Conservation (phyloP, 192 early-diverging fungal species). For the Thamnidium elegans region DNA sequence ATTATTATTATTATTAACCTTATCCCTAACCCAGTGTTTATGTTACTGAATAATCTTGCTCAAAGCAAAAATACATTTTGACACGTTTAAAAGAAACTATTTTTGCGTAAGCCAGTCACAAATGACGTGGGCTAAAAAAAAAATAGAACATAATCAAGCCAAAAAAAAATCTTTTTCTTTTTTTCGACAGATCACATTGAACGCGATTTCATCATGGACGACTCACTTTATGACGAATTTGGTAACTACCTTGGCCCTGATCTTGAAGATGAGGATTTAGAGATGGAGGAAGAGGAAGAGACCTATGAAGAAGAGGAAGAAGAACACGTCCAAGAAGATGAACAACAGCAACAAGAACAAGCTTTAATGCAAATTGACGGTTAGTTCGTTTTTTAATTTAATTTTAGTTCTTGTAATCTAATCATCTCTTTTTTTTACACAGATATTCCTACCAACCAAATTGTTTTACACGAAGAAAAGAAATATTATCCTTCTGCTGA, state of each 20-base stretch:
- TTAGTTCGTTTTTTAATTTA: constrained; percentile 28
- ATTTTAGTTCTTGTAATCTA: neutral
- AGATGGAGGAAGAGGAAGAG: constrained; percentile 51
- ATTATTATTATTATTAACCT: too few species aligned
- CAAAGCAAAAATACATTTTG: too few species aligned
- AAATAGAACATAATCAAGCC: too few species aligned
- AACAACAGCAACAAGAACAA: constrained; percentile 22
- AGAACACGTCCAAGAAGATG: constrained; percentile 35
- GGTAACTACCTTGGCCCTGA: constrained; percentile 99
- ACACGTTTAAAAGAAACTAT: too few species aligned
- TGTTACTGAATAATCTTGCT: too few species aligned
- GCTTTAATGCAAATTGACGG: constrained; percentile 66
- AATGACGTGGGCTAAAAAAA: too few species aligned
- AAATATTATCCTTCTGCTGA: constrained; percentile 97
- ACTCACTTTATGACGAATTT: constrained; percentile 84
- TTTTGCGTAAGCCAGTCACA: too few species aligned
- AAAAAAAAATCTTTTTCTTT: too few species aligned
- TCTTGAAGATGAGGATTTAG: constrained; percentile 69
- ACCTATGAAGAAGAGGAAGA: constrained; percentile 34
- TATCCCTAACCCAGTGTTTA: too few species aligned
- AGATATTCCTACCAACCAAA: constrained; percentile 66
- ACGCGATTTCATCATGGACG: constrained; percentile 55
- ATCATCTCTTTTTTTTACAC: neutral
- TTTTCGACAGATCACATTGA: too few species aligned
- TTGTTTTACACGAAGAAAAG: constrained; percentile 98